A percentile compares a stretch with the other conserved stretches of the same genome.
Evolutionary conservation across 2,329 filamentous ascomycete genomes (phyloP).

Genomic region (Colletotrichum tamarilloi): DNA sequence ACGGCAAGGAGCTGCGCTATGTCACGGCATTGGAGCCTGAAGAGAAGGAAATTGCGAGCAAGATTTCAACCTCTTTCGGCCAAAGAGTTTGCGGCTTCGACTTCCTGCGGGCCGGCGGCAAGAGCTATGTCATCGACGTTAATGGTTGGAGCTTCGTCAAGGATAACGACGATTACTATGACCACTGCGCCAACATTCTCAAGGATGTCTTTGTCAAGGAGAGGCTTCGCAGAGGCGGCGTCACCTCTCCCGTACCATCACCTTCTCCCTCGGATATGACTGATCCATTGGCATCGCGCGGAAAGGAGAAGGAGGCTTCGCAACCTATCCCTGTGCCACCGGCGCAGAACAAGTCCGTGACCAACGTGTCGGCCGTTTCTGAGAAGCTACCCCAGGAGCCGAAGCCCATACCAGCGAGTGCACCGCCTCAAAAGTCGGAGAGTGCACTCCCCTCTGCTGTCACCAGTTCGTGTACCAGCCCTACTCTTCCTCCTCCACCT

Average conservation of each 20-base stretch:
- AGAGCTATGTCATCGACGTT: slow-evolving; percentile 98
- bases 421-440: slow-evolving; percentile 47
- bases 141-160: slow-evolving; percentile 99
- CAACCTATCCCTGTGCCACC: slow-evolving; percentile 34
- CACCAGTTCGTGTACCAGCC: slow-evolving; percentile 50
- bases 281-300: slow-evolving; percentile 46
- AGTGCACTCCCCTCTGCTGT: slow-evolving; percentile 45
- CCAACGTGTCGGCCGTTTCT: slow-evolving; percentile 22
- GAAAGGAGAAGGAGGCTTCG: slow-evolving; percentile 53
- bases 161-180: slow-evolving; percentile 98
- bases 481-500: slow-evolving; percentile 47
- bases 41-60: slow-evolving; percentile 87
- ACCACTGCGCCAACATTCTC: slow-evolving; percentile 87
- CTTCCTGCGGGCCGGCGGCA: slow-evolving; percentile 85
- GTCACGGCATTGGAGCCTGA: slow-evolving; percentile 85
- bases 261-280: slow-evolving; percentile 55
- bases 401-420: slow-evolving; percentile 29
- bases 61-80: slow-evolving; percentile 91
- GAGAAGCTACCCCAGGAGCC: slow-evolving; percentile 31
- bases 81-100: slow-evolving; percentile 98
- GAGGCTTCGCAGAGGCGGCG: slow-evolving; percentile 71
- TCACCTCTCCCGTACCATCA: slow-evolving; percentile 66
- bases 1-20: slow-evolving; percentile 96
- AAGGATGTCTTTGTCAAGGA: slow-evolving; percentile 90
- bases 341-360: slow-evolving; percentile 27